A percentile compares a stretch with the other conserved stretches of the same genome.
Conservation (phyloP, 2,329 filamentous ascomycete genomes). For the Fusarium sp. region DNA sequence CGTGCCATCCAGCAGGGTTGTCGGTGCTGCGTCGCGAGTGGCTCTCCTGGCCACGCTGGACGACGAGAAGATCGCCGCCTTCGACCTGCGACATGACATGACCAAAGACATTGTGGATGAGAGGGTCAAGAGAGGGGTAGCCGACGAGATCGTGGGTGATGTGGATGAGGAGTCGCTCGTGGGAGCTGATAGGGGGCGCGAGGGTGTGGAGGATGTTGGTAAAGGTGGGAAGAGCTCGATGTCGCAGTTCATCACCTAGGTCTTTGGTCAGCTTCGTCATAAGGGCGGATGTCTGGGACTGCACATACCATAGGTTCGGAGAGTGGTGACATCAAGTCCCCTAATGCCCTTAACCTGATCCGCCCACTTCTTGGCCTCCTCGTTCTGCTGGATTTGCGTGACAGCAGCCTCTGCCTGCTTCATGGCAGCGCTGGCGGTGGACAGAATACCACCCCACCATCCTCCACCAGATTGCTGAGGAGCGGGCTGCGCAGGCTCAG, state of each 20-base stretch:
- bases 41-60: constrained; percentile 92
- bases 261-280: constrained; percentile 6
- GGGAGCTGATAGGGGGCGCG: constrained; percentile 94
- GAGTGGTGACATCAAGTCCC: constrained; percentile 76
- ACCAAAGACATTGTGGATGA: constrained; percentile 91
- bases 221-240: constrained; percentile 92
- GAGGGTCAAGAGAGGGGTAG: constrained; percentile 92
- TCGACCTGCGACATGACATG: constrained; percentile 99
- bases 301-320: constrained; percentile 63
- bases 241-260: constrained; percentile 85
- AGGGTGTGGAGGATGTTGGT: constrained; percentile 95
- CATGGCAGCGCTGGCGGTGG: constrained; percentile 85
- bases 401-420: constrained; percentile 94
- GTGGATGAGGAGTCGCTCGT: constrained; percentile 97
- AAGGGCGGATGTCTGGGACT: not conserved
- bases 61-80: constrained; percentile 92
- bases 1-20: constrained; percentile 79
- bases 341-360: constrained; percentile 83
- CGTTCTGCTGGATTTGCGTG: constrained; percentile 94
- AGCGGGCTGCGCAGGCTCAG: constrained; percentile 56
- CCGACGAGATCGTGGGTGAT: constrained; percentile 95
- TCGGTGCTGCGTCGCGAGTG: constrained; percentile 73
- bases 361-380: constrained; percentile 96
- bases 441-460: constrained; percentile 90
- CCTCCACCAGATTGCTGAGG: constrained; percentile 68